phyloP scores from a whole-genome alignment of 1,139 yeast genomes.

The Scheffersomyces titani region DNA sequence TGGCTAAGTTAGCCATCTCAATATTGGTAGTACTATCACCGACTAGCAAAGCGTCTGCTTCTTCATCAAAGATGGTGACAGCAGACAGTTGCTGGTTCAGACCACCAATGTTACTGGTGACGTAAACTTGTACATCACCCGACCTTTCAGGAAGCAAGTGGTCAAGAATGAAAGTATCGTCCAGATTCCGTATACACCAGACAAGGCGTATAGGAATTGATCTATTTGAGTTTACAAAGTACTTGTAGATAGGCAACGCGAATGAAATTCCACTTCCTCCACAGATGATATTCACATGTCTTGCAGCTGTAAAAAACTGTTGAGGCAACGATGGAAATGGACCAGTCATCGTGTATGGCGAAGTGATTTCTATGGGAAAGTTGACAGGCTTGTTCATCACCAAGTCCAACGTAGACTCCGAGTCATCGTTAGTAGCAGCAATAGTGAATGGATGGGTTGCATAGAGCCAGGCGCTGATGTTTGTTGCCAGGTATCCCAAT shows the following conservation, averaged over 20 bases:
- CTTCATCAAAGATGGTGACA: slow-evolving; percentile 15
- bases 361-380: slow-evolving; percentile 11
- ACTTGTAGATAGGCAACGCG: slow-evolving; percentile 60
- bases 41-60: slow-evolving; percentile 20
- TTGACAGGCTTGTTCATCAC: slow-evolving; percentile 20
- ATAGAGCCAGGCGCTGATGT: slow-evolving; percentile 23
- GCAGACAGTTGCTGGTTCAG: not conserved
- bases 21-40: slow-evolving; percentile 15
- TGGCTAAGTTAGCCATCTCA: slow-evolving; percentile 20
- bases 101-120: slow-evolving; percentile 18
- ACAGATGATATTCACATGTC: slow-evolving; percentile 60
- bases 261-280: slow-evolving; percentile 90
- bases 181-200: slow-evolving; percentile 54
- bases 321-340: slow-evolving; percentile 31
- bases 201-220: slow-evolving; percentile 19
- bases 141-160: slow-evolving; percentile 27
- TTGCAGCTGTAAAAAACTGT: slow-evolving; percentile 40
- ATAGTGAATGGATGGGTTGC: slow-evolving; percentile 47
- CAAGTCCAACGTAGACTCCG: slow-evolving; percentile 23
- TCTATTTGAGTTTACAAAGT: slow-evolving; percentile 25
- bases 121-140: slow-evolving; percentile 17
- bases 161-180: slow-evolving; percentile 44
- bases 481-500: slow-evolving; percentile 18
- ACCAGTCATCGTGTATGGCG: slow-evolving; percentile 23
- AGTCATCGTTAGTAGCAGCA: slow-evolving; percentile 11